Percentiles rank a stretch among this genome's conserved stretches.
phyloP scores from a whole-genome alignment of 2,329 filamentous ascomycete species.

The Cadophora gregata region DNA sequence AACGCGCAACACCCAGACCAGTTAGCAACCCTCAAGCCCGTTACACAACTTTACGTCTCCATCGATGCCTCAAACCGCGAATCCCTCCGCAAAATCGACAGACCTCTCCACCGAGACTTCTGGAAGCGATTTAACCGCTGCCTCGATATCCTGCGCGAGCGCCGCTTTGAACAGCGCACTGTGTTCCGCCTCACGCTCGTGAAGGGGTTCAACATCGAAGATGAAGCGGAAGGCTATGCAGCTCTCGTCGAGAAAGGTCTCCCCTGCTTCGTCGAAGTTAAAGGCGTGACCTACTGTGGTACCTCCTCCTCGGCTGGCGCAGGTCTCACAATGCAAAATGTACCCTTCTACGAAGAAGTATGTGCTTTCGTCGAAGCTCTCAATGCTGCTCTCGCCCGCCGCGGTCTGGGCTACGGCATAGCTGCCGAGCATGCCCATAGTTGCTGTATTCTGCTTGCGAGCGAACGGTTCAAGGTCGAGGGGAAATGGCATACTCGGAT shows the following conservation, averaged over 20 bases:
- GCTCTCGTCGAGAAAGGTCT: conserved; percentile 84
- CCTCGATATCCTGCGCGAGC: conserved; percentile 84
- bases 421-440: conserved; percentile 95
- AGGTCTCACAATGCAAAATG: conserved; percentile 95
- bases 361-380: conserved; percentile 80
- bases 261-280: conserved; percentile 93
- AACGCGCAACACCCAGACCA: conserved; percentile 97
- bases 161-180: conserved; percentile 84
- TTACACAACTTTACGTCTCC: conserved; percentile 95
- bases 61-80: conserved; percentile 95
- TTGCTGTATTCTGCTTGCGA: conserved; percentile 89
- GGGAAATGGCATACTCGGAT: conserved; percentile 92
- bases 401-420: conserved; percentile 85
- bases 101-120: conserved; percentile 92
- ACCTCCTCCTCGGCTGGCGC: conserved; percentile 84
- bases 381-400: conserved; percentile 68
- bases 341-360: conserved; percentile 94
- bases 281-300: conserved; percentile 96
- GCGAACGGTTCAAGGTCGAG: conserved; percentile 75
- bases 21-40: conserved; percentile 78
- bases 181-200: conserved; percentile 95
- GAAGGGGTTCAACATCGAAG: conserved; percentile 97
- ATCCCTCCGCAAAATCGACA: conserved; percentile 84
- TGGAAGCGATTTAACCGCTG: conserved; percentile 96
- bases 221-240: conserved; percentile 89